Conservation (phyloP, 2,329 filamentous ascomycete species). For the Botryosphaeria dothidea region DNA sequence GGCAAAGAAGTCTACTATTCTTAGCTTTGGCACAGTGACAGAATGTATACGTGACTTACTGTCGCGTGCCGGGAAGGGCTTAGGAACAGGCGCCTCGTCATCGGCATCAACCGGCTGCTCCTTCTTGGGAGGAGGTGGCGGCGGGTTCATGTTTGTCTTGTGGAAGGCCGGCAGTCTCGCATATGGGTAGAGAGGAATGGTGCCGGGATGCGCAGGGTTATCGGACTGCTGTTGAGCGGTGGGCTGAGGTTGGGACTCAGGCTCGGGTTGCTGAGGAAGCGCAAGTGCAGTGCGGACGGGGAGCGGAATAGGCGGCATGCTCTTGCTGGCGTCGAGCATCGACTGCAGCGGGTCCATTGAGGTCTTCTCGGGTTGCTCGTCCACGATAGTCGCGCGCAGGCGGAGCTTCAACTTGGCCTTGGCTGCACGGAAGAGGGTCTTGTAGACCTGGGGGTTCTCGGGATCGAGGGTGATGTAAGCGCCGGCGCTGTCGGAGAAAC, state of each 20-base stretch:
- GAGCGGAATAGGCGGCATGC: slow-evolving; percentile 4
- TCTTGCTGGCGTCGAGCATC: not conserved
- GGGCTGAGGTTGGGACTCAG: slow-evolving; percentile 13
- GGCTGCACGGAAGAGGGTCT: slow-evolving; percentile 92
- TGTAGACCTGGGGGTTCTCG: slow-evolving; percentile 81
- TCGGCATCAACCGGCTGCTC: slow-evolving; percentile 20
- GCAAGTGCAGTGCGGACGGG: slow-evolving; percentile 4
- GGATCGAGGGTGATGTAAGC: slow-evolving; percentile 78
- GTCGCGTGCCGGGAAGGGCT: slow-evolving; percentile 38
- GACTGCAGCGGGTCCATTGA: not conserved
- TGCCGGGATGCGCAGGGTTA: slow-evolving; percentile 1
- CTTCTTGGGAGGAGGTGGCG: not conserved
- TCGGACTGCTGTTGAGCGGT: not conserved
- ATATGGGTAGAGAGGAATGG: slow-evolving; percentile 19
- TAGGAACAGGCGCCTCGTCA: slow-evolving; percentile 45
- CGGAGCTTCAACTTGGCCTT: slow-evolving; percentile 98
- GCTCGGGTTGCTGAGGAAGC: not conserved
- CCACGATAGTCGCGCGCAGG: slow-evolving; percentile 67
- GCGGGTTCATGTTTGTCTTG: slow-evolving; percentile 19
- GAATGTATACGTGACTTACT: slow-evolving; percentile 26
- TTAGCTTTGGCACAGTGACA: not conserved
- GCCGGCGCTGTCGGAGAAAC: slow-evolving; percentile 90
- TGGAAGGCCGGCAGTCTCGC: slow-evolving; percentile 20
- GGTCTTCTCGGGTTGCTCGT: not conserved
- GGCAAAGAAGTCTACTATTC: slow-evolving; percentile 30